These are phyloP conservation scores for Linum tenue DNA, from an alignment of 345 rosid species.

Conservation along the genomic window DNA sequence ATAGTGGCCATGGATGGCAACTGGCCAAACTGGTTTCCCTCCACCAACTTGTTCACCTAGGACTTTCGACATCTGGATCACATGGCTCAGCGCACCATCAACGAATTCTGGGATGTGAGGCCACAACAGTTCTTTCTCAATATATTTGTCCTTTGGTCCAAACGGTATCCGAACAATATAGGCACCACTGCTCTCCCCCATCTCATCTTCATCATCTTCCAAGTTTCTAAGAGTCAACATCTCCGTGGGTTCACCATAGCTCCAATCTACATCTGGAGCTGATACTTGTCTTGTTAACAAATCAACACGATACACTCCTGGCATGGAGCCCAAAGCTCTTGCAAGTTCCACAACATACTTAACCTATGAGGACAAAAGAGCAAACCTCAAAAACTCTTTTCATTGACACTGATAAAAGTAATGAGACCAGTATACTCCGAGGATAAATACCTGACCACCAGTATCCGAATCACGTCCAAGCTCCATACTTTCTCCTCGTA, in stretches of 20 bases:
- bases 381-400: background rate
- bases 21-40: slow-evolving; percentile 93
- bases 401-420: background rate
- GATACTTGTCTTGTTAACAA: slow-evolving; percentile 77
- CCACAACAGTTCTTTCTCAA: slow-evolving; percentile 87
- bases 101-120: slow-evolving; percentile 95
- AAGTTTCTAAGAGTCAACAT: slow-evolving; percentile 72
- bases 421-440: background rate
- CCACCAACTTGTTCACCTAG: slow-evolving; percentile 87
- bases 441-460: slow-evolving; percentile 65
- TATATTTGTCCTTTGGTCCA: slow-evolving; percentile 83
- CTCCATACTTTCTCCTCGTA: slow-evolving; percentile 88
- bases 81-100: slow-evolving; percentile 89
- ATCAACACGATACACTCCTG: slow-evolving; percentile 85
- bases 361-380: slow-evolving; percentile 33
- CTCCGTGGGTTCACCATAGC: slow-evolving; percentile 92
- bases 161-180: slow-evolving; percentile 92
- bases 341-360: slow-evolving; percentile 93
- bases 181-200: slow-evolving; percentile 97
- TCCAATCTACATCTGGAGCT: slow-evolving; percentile 82
- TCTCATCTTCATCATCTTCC: slow-evolving; percentile 62
- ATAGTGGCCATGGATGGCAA: slow-evolving; percentile 95
- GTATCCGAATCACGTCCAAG: slow-evolving; percentile 91
- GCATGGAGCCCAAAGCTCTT: slow-evolving; percentile 81
- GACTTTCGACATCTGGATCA: slow-evolving; percentile 93